Evolutionary conservation across 1,284 basidiomycete genomes (phyloP).

Genomic region (Neonothopanus nambi): DNA sequence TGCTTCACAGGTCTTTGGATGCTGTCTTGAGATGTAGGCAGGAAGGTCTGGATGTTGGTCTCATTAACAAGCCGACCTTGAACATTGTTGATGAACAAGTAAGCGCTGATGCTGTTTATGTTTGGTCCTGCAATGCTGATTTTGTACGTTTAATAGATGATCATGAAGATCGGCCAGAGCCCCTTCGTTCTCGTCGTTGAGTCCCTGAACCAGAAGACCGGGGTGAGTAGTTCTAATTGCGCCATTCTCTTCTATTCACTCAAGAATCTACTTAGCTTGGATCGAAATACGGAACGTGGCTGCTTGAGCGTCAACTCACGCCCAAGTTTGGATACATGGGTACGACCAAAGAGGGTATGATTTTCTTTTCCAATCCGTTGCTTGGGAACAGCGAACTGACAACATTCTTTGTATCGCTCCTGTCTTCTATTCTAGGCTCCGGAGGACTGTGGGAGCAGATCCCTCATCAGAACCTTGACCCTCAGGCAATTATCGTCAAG

Average conservation of each 20-base stretch:
- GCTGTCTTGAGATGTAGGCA: slow-evolving; percentile 73
- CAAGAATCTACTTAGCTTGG: slow-evolving; percentile 66
- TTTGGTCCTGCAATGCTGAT: neutral
- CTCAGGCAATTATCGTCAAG: slow-evolving; percentile 68
- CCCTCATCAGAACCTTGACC: slow-evolving; percentile 70
- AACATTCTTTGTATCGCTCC: neutral
- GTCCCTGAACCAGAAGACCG: slow-evolving; percentile 85
- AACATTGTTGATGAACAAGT: slow-evolving; percentile 83
- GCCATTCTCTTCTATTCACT: no score
- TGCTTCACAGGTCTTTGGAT: slow-evolving; percentile 79
- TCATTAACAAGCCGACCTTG: slow-evolving; percentile 83
- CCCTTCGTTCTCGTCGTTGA: slow-evolving; percentile 83
- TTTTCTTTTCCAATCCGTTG: neutral
- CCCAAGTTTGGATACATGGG: slow-evolving; percentile 84
- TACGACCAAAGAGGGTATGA: slow-evolving; percentile 69
- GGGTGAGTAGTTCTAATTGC: slow-evolving; percentile 58
- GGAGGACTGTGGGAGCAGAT: slow-evolving; percentile 84
- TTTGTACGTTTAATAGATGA: slow-evolving; percentile 38
- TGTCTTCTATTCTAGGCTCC: slow-evolving; percentile 46
- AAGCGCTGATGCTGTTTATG: slow-evolving; percentile 8
- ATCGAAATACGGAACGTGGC: slow-evolving; percentile 80
- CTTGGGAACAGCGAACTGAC: neutral
- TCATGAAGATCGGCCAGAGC: slow-evolving; percentile 69
- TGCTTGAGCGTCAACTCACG: slow-evolving; percentile 76
- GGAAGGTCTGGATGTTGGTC: slow-evolving; percentile 74